Evolutionary conservation across 345 rosid species (phyloP).

Genomic region (Eucalyptus marginata): DNA sequence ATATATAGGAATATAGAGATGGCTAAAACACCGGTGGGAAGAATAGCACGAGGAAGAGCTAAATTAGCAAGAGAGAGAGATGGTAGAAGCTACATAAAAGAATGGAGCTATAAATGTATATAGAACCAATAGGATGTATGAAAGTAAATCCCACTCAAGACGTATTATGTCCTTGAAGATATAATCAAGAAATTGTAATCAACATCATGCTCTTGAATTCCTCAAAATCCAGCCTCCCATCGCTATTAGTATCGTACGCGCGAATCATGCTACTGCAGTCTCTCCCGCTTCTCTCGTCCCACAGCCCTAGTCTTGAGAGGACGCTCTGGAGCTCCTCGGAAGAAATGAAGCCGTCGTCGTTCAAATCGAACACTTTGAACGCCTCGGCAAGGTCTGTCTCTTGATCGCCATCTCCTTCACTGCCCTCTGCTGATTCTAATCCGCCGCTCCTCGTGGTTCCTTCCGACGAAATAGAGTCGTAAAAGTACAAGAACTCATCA

Average conservation of each 20-base stretch:
- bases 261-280: slow-evolving; percentile 66
- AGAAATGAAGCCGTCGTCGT: slow-evolving; percentile 69
- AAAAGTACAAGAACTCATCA: slow-evolving; percentile 51
- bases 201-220: slow-evolving; percentile 80
- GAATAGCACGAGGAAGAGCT: not conserved
- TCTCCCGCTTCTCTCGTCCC: slow-evolving; percentile 36
- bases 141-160: not conserved
- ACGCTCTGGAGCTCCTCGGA: slow-evolving; percentile 60
- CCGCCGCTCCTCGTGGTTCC: not conserved
- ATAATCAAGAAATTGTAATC: not conserved
- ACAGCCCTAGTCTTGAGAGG: slow-evolving; percentile 51
- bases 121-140: not conserved
- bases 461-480: slow-evolving; percentile 15
- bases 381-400: slow-evolving; percentile 37
- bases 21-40: not conserved
- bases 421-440: not conserved
- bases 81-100: not conserved
- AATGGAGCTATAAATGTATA: not conserved
- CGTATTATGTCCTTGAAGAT: not conserved
- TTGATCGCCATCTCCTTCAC: not conserved
- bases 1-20: not conserved
- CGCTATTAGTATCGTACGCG: slow-evolving; percentile 47
- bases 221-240: slow-evolving; percentile 66
- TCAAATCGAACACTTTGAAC: slow-evolving; percentile 53
- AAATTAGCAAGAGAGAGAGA: not conserved